Conservation (phyloP, 306 rosid species). For the Vigna mungo region DNA sequence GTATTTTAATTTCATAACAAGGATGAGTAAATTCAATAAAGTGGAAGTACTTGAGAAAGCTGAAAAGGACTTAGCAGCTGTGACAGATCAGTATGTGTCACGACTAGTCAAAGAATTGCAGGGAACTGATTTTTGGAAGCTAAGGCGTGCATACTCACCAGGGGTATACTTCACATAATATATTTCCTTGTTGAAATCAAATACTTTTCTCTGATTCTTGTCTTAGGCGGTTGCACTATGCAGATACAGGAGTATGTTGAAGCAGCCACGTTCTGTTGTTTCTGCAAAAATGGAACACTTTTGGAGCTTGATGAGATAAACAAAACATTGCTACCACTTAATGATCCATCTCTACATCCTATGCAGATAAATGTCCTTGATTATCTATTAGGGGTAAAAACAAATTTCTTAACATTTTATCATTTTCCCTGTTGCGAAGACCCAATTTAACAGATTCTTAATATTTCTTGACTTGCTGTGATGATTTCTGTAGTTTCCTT, state of each 20-base stretch:
- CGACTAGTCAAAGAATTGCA: conserved; percentile 76
- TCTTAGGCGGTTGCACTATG: conserved; percentile 55
- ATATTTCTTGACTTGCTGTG: conserved; percentile 31
- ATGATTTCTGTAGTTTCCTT: conserved; percentile 32
- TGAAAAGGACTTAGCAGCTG: conserved; percentile 83
- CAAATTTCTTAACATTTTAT: conserved; percentile 26
- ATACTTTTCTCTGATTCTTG: conserved; percentile 40
- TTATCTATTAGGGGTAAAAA: conserved; percentile 84
- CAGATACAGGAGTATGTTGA: conserved; percentile 96
- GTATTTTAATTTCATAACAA: conserved; percentile 44
- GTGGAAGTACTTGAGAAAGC: conserved; percentile 88
- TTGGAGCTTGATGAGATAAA: conserved; percentile 89
- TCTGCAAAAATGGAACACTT: conserved; percentile 87
- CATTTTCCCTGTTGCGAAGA: conserved; percentile 10
- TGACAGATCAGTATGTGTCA: conserved; percentile 64
- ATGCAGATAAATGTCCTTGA: conserved; percentile 89
- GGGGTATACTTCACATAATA: conserved; percentile 62
- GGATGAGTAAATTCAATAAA: conserved; percentile 84
- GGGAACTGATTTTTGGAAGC: conserved; percentile 98
- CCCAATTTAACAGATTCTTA: conserved; percentile 12
- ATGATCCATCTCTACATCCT: conserved; percentile 80
- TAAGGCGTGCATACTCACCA: conserved; percentile 94
- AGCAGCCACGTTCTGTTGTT: conserved; percentile 90
- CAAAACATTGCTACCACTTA: conserved; percentile 67
- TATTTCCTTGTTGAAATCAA: conserved; percentile 38